Evolutionary conservation across 176 grass and related monocot species (phyloP).

Genomic region (Juncus effusus): DNA sequence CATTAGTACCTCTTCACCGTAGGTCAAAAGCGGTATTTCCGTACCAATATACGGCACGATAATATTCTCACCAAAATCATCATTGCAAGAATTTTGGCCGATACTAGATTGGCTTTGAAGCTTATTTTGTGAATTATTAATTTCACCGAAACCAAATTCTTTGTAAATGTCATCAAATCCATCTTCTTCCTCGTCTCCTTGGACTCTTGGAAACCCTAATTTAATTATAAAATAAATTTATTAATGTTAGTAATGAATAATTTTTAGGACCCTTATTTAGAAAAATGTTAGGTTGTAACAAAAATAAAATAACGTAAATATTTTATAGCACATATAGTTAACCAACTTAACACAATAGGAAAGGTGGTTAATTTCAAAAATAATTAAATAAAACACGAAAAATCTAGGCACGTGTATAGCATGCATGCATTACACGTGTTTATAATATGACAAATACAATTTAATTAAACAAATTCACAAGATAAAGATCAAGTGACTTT

Average conservation of each 20-base stretch:
- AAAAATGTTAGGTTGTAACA: not conserved
- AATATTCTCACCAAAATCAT: not conserved
- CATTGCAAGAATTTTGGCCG: constrained; percentile 27
- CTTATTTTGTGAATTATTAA: constrained; percentile 18
- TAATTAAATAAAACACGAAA: too few relatives aligned
- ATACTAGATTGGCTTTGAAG: constrained; percentile 27
- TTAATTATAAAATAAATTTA: not conserved
- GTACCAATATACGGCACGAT: not conserved
- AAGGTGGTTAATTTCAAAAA: too few relatives aligned
- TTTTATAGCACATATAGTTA: too few relatives aligned
- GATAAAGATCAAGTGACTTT: too few relatives aligned
- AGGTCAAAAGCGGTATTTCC: constrained; percentile 35
- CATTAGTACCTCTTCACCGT: constrained; percentile 43
- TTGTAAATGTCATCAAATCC: constrained; percentile 41
- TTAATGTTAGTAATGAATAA: not conserved
- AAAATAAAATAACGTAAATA: not conserved
- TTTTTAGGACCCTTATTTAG: not conserved
- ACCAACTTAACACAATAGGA: too few relatives aligned
- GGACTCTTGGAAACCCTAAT: constrained; percentile 42
- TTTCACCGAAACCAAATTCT: constrained; percentile 37
- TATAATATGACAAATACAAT: too few relatives aligned
- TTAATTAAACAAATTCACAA: too few relatives aligned
- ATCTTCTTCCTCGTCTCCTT: constrained; percentile 52
- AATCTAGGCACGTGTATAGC: too few relatives aligned
- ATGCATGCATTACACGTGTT: too few relatives aligned